Base-by-base conservation (phyloP, 2,329 filamentous ascomycete species). In the Drechslera avenae region DNA sequence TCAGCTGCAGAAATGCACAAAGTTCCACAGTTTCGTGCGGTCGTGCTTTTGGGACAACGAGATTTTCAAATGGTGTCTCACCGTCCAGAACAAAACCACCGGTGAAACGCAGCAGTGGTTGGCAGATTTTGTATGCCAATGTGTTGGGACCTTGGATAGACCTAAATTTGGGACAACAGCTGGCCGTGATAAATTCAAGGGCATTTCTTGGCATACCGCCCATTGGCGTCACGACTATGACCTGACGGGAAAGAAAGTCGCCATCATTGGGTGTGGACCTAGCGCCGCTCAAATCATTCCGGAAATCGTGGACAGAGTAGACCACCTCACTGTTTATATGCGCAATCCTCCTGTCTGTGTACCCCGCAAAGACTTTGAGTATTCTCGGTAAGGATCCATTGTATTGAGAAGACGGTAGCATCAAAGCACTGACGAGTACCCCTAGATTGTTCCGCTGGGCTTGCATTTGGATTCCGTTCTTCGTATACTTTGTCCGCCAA, bases 131-230 rank as follows among this genome's bases (percentile, higher is more conserved):
- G 41, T 44, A 8, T 44, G 41, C 17, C 41, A 44, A 19, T 44
- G 30, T 35, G 31, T 44, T 26, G 30, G 30, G 19, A 13, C 41
- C n/a, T 10, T 44, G 5, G 41, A 44, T 17, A 34, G 41, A 14
- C 41, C 30, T 19, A 34, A 44, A 44, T 44, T 30, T 17, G 41
- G 41, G 6, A 44, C 30, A 21, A 35, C 41, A 7, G 16, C 30
- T 34, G 30, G 40, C 21, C 41, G 41, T 23, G 30, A 44, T 16
- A 8, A 34, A 30, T 76, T 73, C 63, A 65, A 72, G 51, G 73
- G 74, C 14, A 71, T 73, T 45, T 56, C 76, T 5, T 70, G 74
- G 71, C 74, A 76, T 50, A 72, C 68, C 7, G 74, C 74, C 19
- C 55, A 62, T 10, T 76, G 71, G 46, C 73, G 19, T 4, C 19